A percentile compares a stretch with the other conserved stretches of the same genome.
These are phyloP conservation scores for Auxenochlorella pyrenoidosa DNA, from an alignment of 139 green algal species.

Conservation along the genomic window DNA sequence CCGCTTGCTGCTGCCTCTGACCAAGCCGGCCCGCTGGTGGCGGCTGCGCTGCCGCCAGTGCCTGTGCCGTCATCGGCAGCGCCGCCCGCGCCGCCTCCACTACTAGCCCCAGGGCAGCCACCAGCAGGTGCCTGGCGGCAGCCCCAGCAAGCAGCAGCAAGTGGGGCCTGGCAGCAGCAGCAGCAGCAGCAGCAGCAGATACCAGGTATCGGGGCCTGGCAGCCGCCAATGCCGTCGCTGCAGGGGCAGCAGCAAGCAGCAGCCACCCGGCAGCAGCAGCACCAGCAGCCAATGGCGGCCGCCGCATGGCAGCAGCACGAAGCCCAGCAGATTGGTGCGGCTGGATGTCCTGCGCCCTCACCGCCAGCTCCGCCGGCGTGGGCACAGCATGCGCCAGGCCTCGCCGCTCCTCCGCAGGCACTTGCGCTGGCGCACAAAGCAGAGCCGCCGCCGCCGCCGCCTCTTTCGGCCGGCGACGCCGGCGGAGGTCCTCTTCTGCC, in stretches of 20 bases:
- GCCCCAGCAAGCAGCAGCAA: not conserved
- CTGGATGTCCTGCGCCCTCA: not conserved
- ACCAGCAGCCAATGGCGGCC: not conserved
- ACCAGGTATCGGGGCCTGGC: not conserved
- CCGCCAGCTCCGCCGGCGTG: not conserved
- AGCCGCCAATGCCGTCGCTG: not conserved
- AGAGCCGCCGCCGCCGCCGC: not conserved
- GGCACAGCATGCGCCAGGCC: not conserved
- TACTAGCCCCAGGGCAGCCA: too few species aligned
- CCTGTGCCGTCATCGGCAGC: not conserved
- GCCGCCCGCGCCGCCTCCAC: not conserved
- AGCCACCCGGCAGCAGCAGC: not conserved
- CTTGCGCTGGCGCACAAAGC: not conserved
- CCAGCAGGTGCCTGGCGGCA: too few species aligned
- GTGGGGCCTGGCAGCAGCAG: not conserved
- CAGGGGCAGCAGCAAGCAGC: not conserved
- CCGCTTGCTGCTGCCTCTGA: not conserved
- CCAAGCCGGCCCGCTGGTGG: not conserved
- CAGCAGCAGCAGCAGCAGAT: not conserved
- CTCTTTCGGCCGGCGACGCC: not conserved
- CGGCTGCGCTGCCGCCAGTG: not conserved
- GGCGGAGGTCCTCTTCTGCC: not conserved
- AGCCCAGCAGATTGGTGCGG: not conserved
- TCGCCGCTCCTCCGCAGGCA: not conserved
- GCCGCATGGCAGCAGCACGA: not conserved